Percentiles rank a stretch among this genome's conserved stretches.
These are phyloP conservation scores for Ilex asprella DNA, from an alignment of 257 asterid genomes.

Conservation along the genomic window DNA sequence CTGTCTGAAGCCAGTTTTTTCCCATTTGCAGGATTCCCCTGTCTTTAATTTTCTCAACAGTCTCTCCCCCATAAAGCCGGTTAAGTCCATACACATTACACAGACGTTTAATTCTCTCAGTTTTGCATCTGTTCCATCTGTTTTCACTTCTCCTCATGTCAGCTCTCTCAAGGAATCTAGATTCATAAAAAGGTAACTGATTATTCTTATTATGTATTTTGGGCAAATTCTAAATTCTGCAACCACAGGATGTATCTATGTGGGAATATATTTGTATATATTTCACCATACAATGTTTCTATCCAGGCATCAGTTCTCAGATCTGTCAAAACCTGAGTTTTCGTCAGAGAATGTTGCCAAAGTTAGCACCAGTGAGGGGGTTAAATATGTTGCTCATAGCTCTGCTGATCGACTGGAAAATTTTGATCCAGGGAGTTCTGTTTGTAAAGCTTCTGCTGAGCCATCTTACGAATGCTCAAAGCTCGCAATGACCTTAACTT, in stretches of 20 bases:
- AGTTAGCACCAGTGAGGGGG: conserved; percentile 15
- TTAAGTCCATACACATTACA: conserved; percentile 60
- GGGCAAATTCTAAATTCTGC: neutral
- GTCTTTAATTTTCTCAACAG: conserved; percentile 78
- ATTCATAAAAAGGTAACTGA: conserved; percentile 64
- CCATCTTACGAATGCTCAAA: conserved; percentile 51
- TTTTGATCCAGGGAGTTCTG: conserved; percentile 27
- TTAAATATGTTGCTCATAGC: conserved; percentile 12
- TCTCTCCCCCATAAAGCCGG: conserved; percentile 84
- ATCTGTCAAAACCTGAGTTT: conserved; percentile 91
- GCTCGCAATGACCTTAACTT: conserved; percentile 33
- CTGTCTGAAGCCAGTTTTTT: neutral
- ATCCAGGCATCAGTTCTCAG: conserved; percentile 72
- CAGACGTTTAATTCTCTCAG: conserved; percentile 73
- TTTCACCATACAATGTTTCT: neutral
- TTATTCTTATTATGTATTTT: conserved; percentile 1
- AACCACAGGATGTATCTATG: neutral
- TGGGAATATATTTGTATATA: neutral
- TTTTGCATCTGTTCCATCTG: conserved; percentile 62
- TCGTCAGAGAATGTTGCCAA: conserved; percentile 41
- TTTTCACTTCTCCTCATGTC: conserved; percentile 88
- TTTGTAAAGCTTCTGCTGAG: conserved; percentile 25
- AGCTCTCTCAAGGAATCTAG: conserved; percentile 55
- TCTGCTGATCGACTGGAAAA: conserved; percentile 31
- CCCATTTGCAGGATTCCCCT: conserved; percentile 79